Evolutionary conservation across 2,329 filamentous ascomycete species (phyloP).

Genomic region (Juglanconis sp.): DNA sequence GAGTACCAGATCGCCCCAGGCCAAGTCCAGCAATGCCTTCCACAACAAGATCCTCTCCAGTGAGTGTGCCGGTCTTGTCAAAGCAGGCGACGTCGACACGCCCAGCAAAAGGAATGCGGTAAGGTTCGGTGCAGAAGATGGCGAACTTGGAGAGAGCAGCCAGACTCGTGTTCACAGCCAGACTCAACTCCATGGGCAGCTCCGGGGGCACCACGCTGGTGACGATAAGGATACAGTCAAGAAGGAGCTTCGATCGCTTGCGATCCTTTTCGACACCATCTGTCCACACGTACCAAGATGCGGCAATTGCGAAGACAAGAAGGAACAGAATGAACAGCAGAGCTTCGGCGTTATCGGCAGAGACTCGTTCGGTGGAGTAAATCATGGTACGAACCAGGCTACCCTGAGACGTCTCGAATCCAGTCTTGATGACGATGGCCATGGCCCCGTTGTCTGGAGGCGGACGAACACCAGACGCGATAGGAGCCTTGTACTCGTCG

Average conservation of each 20-base stretch:
- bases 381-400: conserved; percentile 99
- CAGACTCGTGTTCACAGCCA: conserved; percentile 96
- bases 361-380: conserved; percentile 96
- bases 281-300: conserved; percentile 98
- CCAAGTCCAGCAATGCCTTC: conserved; percentile 91
- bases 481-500: conserved; percentile 68
- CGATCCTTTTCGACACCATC: conserved; percentile 92
- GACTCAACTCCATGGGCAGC: conserved; percentile 93
- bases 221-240: conserved; percentile 97
- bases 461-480: conserved; percentile 73
- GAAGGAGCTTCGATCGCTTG: conserved; percentile 93
- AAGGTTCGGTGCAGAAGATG: conserved; percentile 98
- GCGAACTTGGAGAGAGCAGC: conserved; percentile 91
- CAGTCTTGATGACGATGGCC: conserved; percentile 93
- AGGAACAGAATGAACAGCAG: conserved; percentile 98
- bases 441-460: conserved; percentile 92
- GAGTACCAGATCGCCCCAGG: conserved; percentile 60
- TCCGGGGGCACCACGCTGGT: conserved; percentile 98
- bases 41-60: conserved; percentile 93
- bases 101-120: conserved; percentile 94
- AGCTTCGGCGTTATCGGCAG: conserved; percentile 95
- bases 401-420: conserved; percentile 97
- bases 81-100: conserved; percentile 96
- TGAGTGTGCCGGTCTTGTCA: conserved; percentile 96
- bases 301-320: conserved; percentile 90